phyloP scores from a whole-genome alignment of 208 protist species.

The Angomonas desouzai region DNA sequence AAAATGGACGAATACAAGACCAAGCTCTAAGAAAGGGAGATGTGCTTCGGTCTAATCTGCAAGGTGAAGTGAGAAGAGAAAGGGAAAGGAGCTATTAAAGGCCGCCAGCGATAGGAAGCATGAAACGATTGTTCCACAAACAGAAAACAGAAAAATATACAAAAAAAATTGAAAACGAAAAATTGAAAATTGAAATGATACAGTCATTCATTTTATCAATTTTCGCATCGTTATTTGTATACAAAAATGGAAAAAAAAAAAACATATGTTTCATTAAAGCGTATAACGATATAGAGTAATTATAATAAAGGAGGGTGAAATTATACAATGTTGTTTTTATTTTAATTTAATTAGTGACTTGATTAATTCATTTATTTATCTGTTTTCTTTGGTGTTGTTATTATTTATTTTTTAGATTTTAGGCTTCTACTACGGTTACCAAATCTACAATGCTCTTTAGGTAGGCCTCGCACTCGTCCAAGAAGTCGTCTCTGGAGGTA shows the following conservation, averaged over 20 bases:
- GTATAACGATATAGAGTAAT: slow-evolving; percentile 11
- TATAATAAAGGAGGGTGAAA: slow-evolving; percentile 1
- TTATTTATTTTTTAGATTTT: neutral
- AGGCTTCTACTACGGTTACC: neutral
- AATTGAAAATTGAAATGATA: slow-evolving; percentile 15
- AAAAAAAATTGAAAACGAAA: slow-evolving; percentile 10
- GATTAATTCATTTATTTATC: neutral
- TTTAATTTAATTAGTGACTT: too few relatives aligned
- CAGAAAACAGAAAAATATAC: slow-evolving; percentile 14
- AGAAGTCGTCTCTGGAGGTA: neutral
- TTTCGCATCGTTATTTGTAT: neutral
- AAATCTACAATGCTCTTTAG: neutral
- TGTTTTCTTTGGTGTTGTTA: neutral
- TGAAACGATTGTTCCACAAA: too few relatives aligned
- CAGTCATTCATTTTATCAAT: neutral
- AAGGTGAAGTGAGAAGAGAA: too few relatives aligned
- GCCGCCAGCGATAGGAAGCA: too few relatives aligned
- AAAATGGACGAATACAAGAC: neutral
- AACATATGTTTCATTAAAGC: neutral
- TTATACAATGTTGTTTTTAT: too few relatives aligned
- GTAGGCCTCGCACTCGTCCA: neutral
- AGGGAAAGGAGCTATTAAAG: too few relatives aligned
- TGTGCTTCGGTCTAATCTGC: too few relatives aligned
- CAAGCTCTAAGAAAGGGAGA: too few relatives aligned
- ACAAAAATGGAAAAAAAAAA: slow-evolving; percentile 13